Conservation (phyloP, 2,329 filamentous ascomycete genomes). For the Fusarium siculi region DNA sequence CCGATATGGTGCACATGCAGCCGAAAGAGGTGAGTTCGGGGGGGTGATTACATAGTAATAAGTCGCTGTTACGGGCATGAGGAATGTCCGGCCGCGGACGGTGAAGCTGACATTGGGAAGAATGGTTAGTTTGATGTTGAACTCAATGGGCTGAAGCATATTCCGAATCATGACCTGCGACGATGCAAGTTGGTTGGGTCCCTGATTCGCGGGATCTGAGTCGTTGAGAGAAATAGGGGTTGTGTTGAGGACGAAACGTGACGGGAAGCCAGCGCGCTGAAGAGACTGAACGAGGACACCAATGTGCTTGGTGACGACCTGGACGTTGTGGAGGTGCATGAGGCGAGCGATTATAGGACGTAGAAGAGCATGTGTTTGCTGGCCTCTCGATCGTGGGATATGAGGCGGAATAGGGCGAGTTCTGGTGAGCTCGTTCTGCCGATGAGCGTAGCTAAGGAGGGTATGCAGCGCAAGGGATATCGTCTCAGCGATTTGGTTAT, state of each 20-base stretch:
- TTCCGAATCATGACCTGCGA: slow-evolving; percentile 59
- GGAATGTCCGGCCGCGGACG: slow-evolving; percentile 58
- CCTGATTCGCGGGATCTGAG: slow-evolving; percentile 42
- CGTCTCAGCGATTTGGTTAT: slow-evolving; percentile 69
- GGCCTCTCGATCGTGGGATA: slow-evolving; percentile 50
- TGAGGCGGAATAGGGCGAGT: slow-evolving; percentile 64
- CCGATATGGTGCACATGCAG: slow-evolving; percentile 55
- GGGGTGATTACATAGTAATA: slow-evolving; percentile 57
- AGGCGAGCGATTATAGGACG: slow-evolving; percentile 63
- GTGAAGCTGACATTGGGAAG: slow-evolving; percentile 55
- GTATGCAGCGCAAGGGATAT: slow-evolving; percentile 77
- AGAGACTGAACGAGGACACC: slow-evolving; percentile 57
- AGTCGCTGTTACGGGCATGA: slow-evolving; percentile 57
- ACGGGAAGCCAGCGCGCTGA: slow-evolving; percentile 57
- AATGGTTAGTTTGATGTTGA: slow-evolving; percentile 57
- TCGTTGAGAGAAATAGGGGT: slow-evolving; percentile 45
- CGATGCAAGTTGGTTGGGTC: slow-evolving; percentile 52
- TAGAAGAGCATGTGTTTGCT: slow-evolving; percentile 61
- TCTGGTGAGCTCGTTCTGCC: slow-evolving; percentile 76
- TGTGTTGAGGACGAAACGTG: slow-evolving; percentile 57
- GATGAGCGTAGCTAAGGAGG: slow-evolving; percentile 81
- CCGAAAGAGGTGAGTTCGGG: slow-evolving; percentile 49
- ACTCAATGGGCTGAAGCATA: slow-evolving; percentile 55
- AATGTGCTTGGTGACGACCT: slow-evolving; percentile 54
- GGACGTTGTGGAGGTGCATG: slow-evolving; percentile 55